Evolutionary conservation across 805 yeast species (phyloP).

Genomic region (Saccharomycopsis sp.): DNA sequence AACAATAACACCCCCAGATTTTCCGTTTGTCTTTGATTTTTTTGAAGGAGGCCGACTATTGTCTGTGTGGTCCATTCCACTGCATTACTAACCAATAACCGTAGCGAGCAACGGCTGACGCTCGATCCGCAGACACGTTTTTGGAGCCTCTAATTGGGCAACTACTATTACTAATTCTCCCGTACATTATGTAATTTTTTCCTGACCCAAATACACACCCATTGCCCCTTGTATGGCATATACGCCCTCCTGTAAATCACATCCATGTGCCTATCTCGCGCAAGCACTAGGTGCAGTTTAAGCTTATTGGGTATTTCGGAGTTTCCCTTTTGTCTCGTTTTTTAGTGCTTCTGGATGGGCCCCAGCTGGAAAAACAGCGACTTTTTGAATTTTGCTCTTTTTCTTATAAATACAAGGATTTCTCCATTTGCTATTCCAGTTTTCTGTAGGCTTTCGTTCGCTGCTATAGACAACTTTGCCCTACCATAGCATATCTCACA

Average conservation of each 20-base stretch:
- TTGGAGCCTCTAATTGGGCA: background rate
- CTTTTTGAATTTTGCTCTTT: background rate
- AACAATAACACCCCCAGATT: slow-evolving; percentile 1
- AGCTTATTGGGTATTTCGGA: background rate
- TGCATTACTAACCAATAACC: background rate
- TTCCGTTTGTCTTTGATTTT: background rate
- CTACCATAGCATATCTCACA: too few relatives aligned
- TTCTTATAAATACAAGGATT: background rate
- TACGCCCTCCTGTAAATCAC: too few relatives aligned
- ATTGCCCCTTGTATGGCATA: too few relatives aligned
- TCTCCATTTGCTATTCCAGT: background rate
- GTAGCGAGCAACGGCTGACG: background rate
- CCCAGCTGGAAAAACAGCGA: background rate
- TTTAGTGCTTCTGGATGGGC: background rate
- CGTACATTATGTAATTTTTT: too few relatives aligned
- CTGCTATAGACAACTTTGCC: too few relatives aligned
- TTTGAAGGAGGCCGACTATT: background rate
- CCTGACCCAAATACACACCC: too few relatives aligned
- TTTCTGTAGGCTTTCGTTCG: too few relatives aligned
- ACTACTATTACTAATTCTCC: background rate
- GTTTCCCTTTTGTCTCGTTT: background rate
- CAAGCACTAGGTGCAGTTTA: background rate
- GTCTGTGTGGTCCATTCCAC: background rate
- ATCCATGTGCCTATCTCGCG: too few relatives aligned
- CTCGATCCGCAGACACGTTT: background rate